Base-by-base conservation (phyloP, 2,329 filamentous ascomycete species). In the Colletotrichum cuscutae region DNA sequence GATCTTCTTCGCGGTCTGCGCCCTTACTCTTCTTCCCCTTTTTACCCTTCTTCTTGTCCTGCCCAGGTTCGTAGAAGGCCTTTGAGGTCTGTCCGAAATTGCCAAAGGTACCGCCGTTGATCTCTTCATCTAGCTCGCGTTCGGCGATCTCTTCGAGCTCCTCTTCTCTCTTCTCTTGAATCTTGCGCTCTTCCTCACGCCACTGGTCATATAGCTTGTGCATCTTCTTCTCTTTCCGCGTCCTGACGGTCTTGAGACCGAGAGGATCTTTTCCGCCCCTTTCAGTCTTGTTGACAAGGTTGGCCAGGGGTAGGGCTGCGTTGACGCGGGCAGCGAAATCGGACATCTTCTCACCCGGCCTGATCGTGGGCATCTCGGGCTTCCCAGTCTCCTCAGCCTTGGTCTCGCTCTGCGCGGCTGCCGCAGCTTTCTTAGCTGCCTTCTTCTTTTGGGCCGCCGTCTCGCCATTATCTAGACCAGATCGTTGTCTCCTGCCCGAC, bases 241-340 rank as follows among this genome's bases (percentile, higher is more conserved):
- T 98, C 64, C 90, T 88, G 75, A 90, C 88, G 22, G 91, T 88
- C 79, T 94, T 93, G 9, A 92, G 78, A 0, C 93, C 90, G 42
- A 89, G 82, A 7, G 91, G 88, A 72, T 92, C 91, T 75, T 90
- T 92, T 65, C 89, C 91, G 53, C 87, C 84, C 76, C 87, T 90
- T 9, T 87, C 82, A 0, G 87, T 89, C 78, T 92, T 93, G 75
- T 87, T 90, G 68, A 90, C 86, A 9, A 98, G 86, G 0, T 92
- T 92, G 8, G 90, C 86, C 0, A 99, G 84, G 0, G 96, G 96
- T 7, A 98, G 86, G 0, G 94, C 91, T 61, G 94, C 93, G 79
- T 98, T 93, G 7, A 99, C 97, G 35, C 95, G 91, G 12, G 92
- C 90, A 8, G 91, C 86, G 80, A 97, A 99, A 65, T 97, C 93